Evolutionary conservation across 2,329 filamentous ascomycete species (phyloP), one percentile per base, ranked within the genome.

Genomic region (Colletotrichum sp.): DNA sequence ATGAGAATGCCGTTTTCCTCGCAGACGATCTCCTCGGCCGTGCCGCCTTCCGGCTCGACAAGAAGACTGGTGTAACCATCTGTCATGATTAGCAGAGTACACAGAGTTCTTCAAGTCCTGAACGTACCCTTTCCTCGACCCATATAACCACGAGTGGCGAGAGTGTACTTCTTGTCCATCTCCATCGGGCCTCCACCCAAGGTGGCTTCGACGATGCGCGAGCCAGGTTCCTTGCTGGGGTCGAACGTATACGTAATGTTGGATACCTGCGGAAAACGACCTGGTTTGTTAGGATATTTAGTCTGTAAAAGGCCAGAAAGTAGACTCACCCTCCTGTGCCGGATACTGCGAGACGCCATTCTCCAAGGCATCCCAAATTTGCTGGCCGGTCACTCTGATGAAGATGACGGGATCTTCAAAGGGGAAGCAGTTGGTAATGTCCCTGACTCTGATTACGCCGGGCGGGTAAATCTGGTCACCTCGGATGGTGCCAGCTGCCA

Each of bases 381-480:
- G 94, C 79, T 91, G 88, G 0, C 96, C 96, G 0, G 87, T 92
- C 6, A 95, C 89, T 38, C 90, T 91, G 75, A 98, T 87, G 6
- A 97, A 91, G 0, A 98, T 93, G 2, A 96, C 94, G 0, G 96
- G 95, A 78, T 98, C 96, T 81, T 98, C 96, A 79, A 98, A 98
- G 0, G 96, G 96, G 79, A 98, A 98, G 81, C 95, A 98, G 66
- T 94, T 94, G 73, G 96, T 91, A n/a, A 97, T 91, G 80, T 97
- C 95, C 80, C 95, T 95, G 75, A 98, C 86, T 28, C 93, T 88
- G 9, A 98, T 86, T 0, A 96, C 88, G 0, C 96, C 96, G 0
- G 95, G 94, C 0, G 95, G 92, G 80, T 98, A 98, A 36, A 98
- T 93, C 83, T 97, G 95, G 81, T 98, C 96, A 2, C 95, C 96